Conservation (phyloP, 1,139 yeast genomes). For the Taphrina wiesneri region DNA sequence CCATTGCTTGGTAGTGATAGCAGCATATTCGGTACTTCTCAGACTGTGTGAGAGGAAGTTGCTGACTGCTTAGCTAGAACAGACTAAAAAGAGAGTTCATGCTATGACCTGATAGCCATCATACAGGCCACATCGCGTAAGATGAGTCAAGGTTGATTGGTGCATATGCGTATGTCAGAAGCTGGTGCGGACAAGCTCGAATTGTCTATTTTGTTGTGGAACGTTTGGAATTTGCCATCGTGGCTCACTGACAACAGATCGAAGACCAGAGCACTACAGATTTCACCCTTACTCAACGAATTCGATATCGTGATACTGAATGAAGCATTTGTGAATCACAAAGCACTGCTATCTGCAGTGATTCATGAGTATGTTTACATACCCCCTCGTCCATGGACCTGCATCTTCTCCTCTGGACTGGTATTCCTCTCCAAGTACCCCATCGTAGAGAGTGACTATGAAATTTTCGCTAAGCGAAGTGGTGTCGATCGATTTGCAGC, state of each 20-base stretch:
- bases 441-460: not conserved
- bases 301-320: constrained; percentile 20
- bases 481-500: constrained; percentile 21
- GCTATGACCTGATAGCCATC: too few relatives aligned
- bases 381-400: not conserved
- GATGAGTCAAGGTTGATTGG: too few relatives aligned
- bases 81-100: too few relatives aligned
- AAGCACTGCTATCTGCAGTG: constrained; percentile 1
- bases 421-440: constrained; percentile 2
- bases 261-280: constrained; percentile 11
- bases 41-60: too few relatives aligned
- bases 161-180: too few relatives aligned
- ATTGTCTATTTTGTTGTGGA: constrained; percentile 9
- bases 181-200: not conserved
- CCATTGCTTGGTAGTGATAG: too few relatives aligned
- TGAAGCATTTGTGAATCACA: constrained; percentile 23
- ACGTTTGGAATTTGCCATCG: constrained; percentile 26
- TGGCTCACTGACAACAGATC: constrained; percentile 25
- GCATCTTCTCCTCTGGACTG: constrained; percentile 20
- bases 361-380: not conserved
- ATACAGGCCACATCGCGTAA: too few relatives aligned
- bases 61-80: too few relatives aligned
- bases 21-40: too few relatives aligned
- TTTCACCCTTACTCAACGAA: constrained; percentile 18
- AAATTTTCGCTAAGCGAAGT: not conserved